These are phyloP conservation scores for Huntiella omanensis DNA, from an alignment of 2,329 filamentous ascomycete species.

Conservation along the genomic window DNA sequence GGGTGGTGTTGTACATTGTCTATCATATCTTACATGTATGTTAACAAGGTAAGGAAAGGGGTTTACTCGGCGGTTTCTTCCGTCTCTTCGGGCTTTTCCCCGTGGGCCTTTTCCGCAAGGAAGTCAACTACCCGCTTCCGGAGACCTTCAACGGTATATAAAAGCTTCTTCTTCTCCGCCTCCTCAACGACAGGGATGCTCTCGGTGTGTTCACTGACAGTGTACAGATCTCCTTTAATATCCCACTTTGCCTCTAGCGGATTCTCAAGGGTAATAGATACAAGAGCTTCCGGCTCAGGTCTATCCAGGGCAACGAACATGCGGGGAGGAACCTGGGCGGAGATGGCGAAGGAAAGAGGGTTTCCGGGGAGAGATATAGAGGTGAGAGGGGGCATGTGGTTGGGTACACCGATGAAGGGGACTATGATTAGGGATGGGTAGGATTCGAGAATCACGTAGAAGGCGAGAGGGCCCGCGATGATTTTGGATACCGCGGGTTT, in stretches of 20 bases:
- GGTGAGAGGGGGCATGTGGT: constrained; percentile 43
- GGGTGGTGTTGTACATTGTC: too few relatives aligned
- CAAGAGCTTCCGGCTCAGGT: constrained; percentile 20
- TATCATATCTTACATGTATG: neutral
- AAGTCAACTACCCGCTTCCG: constrained; percentile 23
- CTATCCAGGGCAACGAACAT: too few relatives aligned
- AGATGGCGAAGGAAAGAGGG: constrained; percentile 31
- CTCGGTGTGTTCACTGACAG: constrained; percentile 15
- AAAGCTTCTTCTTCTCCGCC: constrained; percentile 22
- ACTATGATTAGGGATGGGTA: constrained; percentile 48
- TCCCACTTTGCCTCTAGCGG: neutral
- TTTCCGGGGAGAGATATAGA: constrained; percentile 35
- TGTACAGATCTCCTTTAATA: constrained; percentile 1
- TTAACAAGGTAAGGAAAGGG: neutral
- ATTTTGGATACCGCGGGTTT: constrained; percentile 27
- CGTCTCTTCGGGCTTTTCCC: constrained; percentile 14
- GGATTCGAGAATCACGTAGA: constrained; percentile 27
- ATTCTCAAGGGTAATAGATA: constrained; percentile 10
- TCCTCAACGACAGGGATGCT: constrained; percentile 18
- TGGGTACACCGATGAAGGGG: constrained; percentile 23
- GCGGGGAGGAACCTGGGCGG: constrained; percentile 15
- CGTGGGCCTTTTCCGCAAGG: constrained; percentile 11
- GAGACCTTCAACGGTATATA: constrained; percentile 29
- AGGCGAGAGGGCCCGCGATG: constrained; percentile 15
- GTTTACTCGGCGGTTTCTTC: neutral